Evolutionary conservation across 1,139 yeast species (phyloP), one percentile per base, ranked within the genome.

Genomic region (Candida sp.): DNA sequence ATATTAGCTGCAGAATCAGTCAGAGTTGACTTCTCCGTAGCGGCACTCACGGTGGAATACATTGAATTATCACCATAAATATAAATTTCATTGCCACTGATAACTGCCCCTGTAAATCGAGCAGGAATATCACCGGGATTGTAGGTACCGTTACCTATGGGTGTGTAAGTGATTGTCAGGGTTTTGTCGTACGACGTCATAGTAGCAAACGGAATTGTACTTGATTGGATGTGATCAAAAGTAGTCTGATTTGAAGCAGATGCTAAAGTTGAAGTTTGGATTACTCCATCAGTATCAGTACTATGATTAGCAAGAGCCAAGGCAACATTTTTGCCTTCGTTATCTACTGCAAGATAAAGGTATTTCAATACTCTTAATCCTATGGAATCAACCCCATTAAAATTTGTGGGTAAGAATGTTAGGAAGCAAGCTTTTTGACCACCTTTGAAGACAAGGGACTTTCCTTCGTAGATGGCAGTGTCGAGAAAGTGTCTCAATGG

Each of bases 301-400:
- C 5, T 19, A 3, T 22, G 40, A 45, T 62, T 63, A 15, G 62
- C 49, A 9, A 53, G 49, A 1, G 63, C 70, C 40, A 87, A 44
- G 0, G 86, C 96, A 7, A 87, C 63, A 29, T 66, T 67, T 32
- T 67, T 61, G 22, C 81, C 81, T 21, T 77, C 88, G 49, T 79
- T 74, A 60, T 87, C 95, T 38, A 86, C 81, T 0, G 84, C 93
- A 39, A 85, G 50, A 58, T 82, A 87, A 22, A 78, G 65, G 40
- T 73, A 69, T 43, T 71, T 68, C 43, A 87, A 53, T 51, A 87
- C 81, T 1, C 87, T 73, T 7, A 80, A 63, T 1, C 96, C 96
- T 34, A 88, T 62, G 1, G 81, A 56, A 21, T 77, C 71, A 56
- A 69, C 83, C 1, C 91, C 90, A 3, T 66, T 50, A 12, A 52